phyloP scores from a whole-genome alignment of 1,284 basidiomycete species.

The Leucoagaricus sp. region DNA sequence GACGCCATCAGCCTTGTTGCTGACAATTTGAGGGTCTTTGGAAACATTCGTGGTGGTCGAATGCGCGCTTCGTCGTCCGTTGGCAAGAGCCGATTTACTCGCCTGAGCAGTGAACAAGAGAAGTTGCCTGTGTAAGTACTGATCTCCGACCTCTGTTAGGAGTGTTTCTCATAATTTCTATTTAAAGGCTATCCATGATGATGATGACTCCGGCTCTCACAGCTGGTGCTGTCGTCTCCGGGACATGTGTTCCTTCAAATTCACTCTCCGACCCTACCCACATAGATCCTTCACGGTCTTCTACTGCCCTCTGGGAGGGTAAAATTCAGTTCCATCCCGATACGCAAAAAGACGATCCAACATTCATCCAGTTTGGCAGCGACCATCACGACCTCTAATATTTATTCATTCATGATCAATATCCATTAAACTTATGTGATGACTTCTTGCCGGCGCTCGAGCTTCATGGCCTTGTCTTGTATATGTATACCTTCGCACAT shows the following conservation, averaged over 20 bases:
- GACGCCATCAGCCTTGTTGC: constrained; percentile 76
- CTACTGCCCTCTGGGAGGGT: constrained; percentile 79
- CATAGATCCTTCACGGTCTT: constrained; percentile 76
- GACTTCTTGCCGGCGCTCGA: too few species aligned
- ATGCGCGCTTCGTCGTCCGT: constrained; percentile 83
- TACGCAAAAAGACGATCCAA: constrained; percentile 53
- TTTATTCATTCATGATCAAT: background rate
- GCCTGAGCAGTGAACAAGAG: constrained; percentile 50
- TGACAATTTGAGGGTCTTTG: constrained; percentile 83
- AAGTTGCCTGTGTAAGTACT: constrained; percentile 28
- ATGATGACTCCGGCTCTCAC: constrained; percentile 90
- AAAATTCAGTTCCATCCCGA: constrained; percentile 87
- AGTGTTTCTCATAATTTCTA: constrained; percentile 24
- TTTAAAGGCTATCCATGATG: constrained; percentile 55
- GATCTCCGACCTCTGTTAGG: constrained; percentile 33
- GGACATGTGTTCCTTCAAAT: constrained; percentile 48
- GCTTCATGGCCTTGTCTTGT: too few species aligned
- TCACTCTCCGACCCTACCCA: constrained; percentile 75
- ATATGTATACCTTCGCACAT: too few species aligned
- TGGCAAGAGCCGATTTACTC: constrained; percentile 69
- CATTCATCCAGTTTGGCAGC: constrained; percentile 37
- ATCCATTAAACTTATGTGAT: too few species aligned
- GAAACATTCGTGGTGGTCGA: constrained; percentile 84
- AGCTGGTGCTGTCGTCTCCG: constrained; percentile 82
- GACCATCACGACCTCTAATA: constrained; percentile 26